Conservation (phyloP, 768 basidiomycete genomes). For the Daedaleopsis sinensis region DNA sequence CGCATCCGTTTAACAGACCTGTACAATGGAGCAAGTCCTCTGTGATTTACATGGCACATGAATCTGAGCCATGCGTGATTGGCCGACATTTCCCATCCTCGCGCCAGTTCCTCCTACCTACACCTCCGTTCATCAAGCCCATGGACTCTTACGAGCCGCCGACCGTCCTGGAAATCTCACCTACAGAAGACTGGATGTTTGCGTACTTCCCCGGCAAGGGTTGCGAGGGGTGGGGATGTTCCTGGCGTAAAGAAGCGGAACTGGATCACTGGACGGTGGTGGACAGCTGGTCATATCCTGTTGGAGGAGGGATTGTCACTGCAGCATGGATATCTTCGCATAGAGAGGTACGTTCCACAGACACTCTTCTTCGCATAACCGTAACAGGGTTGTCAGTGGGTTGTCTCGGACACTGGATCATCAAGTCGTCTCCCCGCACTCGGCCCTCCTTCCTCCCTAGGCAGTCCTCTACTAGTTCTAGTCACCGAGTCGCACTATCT, state of each 20-base stretch:
- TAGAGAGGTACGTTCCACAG: conserved; percentile 53
- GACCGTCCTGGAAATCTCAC: conserved; percentile 59
- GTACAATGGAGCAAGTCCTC: conserved; percentile 73
- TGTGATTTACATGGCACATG: conserved; percentile 69
- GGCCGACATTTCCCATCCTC: conserved; percentile 73
- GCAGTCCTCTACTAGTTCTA: conserved; percentile 58
- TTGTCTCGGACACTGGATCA: conserved; percentile 43
- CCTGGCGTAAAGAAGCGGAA: conserved; percentile 64
- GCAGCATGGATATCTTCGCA: conserved; percentile 62
- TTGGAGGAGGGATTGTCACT: conserved; percentile 59
- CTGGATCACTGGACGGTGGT: conserved; percentile 64
- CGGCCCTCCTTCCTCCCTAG: conserved; percentile 58
- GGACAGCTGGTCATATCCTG: conserved; percentile 57
- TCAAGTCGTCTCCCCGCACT: conserved; percentile 57
- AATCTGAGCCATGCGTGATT: conserved; percentile 58
- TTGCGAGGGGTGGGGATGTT: conserved; percentile 59
- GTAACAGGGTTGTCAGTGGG: conserved; percentile 49
- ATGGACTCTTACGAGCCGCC: conserved; percentile 58
- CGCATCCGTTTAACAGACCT: conserved; percentile 47
- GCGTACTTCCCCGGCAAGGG: conserved; percentile 71
- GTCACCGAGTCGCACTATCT: conserved; percentile 67
- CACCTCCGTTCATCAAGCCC: conserved; percentile 49
- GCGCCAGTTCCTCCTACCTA: conserved; percentile 63
- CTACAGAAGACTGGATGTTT: conserved; percentile 66
- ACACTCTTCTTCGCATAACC: not conserved